A percentile compares a stretch with the other conserved stretches of the same genome.
phyloP scores from a whole-genome alignment of 2,329 filamentous ascomycete genomes.

The Sclerotinia trifoliorum region DNA sequence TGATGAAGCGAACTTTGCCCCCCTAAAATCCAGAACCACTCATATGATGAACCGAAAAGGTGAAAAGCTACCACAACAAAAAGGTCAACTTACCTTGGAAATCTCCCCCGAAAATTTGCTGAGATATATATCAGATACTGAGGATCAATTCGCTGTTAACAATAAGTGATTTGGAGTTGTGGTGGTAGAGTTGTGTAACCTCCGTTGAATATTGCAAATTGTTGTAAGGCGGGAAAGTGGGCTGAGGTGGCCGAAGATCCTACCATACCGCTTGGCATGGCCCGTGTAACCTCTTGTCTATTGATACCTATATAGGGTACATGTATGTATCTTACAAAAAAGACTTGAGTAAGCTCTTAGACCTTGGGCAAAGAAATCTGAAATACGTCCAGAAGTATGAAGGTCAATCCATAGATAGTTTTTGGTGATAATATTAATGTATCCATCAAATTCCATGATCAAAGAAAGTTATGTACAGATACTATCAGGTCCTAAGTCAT shows the following conservation, averaged over 20 bases:
- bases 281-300: slow-evolving; percentile 5
- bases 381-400: neutral
- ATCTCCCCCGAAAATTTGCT: neutral
- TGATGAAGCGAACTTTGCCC: slow-evolving; percentile 13
- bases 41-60: slow-evolving; percentile 4
- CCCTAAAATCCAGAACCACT: neutral
- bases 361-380: neutral
- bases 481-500: neutral
- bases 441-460: neutral
- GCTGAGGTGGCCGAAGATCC: neutral
- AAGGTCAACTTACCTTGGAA: slow-evolving; percentile 11
- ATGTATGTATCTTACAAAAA: neutral
- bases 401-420: neutral
- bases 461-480: neutral
- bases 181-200: slow-evolving; percentile 15
- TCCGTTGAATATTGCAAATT: neutral
- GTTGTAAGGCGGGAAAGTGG: slow-evolving; percentile 8
- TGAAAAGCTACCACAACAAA: slow-evolving; percentile 5
- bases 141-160: neutral
- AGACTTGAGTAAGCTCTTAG: neutral
- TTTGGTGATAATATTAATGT: neutral
- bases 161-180: neutral
- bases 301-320: neutral
- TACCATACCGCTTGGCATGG: neutral
- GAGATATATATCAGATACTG: neutral